Conservation (phyloP, 1,284 basidiomycete species). For the Anthracocystis walkeri region DNA sequence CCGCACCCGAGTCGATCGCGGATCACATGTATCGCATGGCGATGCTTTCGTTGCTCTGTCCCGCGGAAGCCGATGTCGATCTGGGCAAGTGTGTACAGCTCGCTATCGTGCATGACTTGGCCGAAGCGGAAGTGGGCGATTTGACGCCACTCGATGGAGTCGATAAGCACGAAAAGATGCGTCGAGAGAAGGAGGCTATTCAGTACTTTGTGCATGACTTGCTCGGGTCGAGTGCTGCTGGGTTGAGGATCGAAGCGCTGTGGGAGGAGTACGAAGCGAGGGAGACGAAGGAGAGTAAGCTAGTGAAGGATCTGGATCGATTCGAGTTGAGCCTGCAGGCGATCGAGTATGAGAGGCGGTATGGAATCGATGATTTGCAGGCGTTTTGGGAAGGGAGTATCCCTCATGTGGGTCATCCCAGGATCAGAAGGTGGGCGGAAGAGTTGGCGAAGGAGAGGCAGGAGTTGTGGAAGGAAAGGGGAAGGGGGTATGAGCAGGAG, state of each 20-base stretch:
- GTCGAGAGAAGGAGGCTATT: slow-evolving; percentile 89
- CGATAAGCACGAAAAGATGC: slow-evolving; percentile 81
- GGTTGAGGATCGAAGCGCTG: slow-evolving; percentile 80
- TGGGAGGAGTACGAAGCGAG: slow-evolving; percentile 96
- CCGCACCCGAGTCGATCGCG: slow-evolving; percentile 76
- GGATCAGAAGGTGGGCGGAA: slow-evolving; percentile 51
- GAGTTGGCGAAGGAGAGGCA: slow-evolving; percentile 53
- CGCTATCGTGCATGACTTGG: slow-evolving; percentile 91
- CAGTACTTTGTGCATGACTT: slow-evolving; percentile 88
- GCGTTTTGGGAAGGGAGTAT: slow-evolving; percentile 60
- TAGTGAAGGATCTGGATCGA: slow-evolving; percentile 95
- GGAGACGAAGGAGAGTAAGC: slow-evolving; percentile 82
- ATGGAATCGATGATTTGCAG: slow-evolving; percentile 63
- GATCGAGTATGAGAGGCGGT: slow-evolving; percentile 71
- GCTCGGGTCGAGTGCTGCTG: slow-evolving; percentile 83
- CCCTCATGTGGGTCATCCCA: slow-evolving; percentile 49
- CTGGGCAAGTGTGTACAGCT: slow-evolving; percentile 84
- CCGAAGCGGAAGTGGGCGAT: slow-evolving; percentile 96
- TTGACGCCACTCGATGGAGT: slow-evolving; percentile 91
- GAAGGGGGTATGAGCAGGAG: slow-evolving; percentile 35
- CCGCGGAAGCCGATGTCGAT: slow-evolving; percentile 74
- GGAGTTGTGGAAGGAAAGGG: slow-evolving; percentile 47
- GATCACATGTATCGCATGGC: slow-evolving; percentile 99
- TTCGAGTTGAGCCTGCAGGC: slow-evolving; percentile 86
- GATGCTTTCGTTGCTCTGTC: slow-evolving; percentile 83